A percentile compares a stretch with the other conserved stretches of the same genome.
phyloP scores from a whole-genome alignment of 768 basidiomycete species.

The Xanthoconium purpureum region DNA sequence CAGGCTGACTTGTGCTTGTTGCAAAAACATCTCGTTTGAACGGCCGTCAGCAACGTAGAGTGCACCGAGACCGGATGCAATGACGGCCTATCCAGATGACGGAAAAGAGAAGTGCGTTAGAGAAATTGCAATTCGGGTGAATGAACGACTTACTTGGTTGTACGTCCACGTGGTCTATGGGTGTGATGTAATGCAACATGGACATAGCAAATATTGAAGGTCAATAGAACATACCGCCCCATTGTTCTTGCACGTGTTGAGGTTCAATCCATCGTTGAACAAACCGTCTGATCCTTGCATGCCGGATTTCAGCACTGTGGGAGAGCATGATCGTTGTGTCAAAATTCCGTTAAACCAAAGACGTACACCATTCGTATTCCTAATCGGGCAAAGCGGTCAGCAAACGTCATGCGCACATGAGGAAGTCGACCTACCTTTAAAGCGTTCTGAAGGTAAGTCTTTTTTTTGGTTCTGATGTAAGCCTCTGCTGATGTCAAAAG shows the following conservation, averaged over 20 bases:
- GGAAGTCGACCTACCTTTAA: constrained; percentile 36
- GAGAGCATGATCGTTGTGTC: not conserved
- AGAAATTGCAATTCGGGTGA: no score
- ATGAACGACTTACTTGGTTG: no score
- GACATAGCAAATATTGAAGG: not conserved
- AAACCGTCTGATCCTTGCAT: constrained; percentile 29
- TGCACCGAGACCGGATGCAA: constrained; percentile 51
- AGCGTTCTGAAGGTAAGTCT: constrained; percentile 47
- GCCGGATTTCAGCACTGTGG: constrained; percentile 28
- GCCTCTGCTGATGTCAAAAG: constrained; percentile 48
- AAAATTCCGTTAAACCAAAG: not conserved
- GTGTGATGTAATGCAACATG: not conserved
- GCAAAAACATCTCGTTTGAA: constrained; percentile 36
- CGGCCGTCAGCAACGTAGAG: constrained; percentile 40
- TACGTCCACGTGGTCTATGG: constrained; percentile 64
- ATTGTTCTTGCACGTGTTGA: constrained; percentile 29
- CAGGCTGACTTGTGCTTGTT: constrained; percentile 50
- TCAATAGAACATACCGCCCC: constrained; percentile 10
- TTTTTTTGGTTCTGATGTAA: constrained; percentile 36
- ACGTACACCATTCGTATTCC: constrained; percentile 32
- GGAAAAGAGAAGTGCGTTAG: not conserved
- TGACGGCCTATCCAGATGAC: constrained; percentile 40
- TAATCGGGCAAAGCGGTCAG: not conserved
- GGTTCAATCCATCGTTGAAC: constrained; percentile 30
- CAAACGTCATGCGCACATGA: not conserved